Percentiles rank a stretch among this genome's conserved stretches.
phyloP scores from a whole-genome alignment of 2,329 filamentous ascomycete genomes.

The Trichophyton simii region DNA sequence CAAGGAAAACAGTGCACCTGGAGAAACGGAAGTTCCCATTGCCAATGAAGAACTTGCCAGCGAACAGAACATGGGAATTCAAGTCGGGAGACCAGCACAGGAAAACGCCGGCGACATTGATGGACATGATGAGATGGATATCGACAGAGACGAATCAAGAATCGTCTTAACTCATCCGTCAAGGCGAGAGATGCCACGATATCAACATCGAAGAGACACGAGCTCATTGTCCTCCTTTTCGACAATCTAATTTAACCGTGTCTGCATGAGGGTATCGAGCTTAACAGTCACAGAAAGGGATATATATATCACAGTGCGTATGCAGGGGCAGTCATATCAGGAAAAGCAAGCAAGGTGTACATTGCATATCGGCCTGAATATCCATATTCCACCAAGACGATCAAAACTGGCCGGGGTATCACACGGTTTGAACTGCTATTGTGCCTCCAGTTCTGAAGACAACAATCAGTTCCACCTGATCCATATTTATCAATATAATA shows the following conservation, averaged over 20 bases:
- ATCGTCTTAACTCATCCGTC: not conserved
- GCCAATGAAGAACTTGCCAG: not conserved
- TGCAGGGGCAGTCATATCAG: not conserved
- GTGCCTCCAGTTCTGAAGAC: too few relatives aligned
- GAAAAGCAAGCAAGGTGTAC: not conserved
- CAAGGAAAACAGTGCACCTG: slow-evolving; percentile 12
- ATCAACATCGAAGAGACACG: not conserved
- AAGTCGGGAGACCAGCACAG: not conserved
- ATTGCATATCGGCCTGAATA: too few relatives aligned
- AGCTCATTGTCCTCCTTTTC: not conserved
- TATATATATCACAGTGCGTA: not conserved
- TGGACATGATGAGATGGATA: not conserved
- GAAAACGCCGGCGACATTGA: not conserved
- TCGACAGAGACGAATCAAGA: not conserved
- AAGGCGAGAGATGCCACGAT: not conserved
- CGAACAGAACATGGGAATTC: not conserved
- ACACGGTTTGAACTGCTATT: not conserved
- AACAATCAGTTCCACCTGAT: too few relatives aligned
- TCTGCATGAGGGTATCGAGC: not conserved
- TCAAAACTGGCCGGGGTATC: not conserved
- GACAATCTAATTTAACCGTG: not conserved
- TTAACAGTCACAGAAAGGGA: not conserved
- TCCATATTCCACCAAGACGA: not conserved
- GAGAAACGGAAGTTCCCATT: not conserved
- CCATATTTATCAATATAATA: too few relatives aligned